These are phyloP conservation scores for Leptodontidium sp. DNA, from an alignment of 2,329 filamentous ascomycete genomes.

Conservation along the genomic window DNA sequence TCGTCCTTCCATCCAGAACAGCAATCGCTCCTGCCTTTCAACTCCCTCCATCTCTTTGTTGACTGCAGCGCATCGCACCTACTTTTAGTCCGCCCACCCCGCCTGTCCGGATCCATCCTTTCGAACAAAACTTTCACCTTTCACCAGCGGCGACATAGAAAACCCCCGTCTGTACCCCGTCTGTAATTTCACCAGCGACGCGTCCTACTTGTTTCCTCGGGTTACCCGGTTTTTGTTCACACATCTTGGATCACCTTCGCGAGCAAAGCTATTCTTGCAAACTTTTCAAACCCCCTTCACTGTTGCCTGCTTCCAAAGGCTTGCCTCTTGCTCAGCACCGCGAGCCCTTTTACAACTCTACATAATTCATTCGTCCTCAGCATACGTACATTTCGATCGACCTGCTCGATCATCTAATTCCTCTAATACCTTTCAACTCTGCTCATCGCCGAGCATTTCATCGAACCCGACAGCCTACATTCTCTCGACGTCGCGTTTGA, in stretches of 20 bases:
- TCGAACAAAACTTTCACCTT: conserved; percentile 25
- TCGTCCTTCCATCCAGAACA: neutral
- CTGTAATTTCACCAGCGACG: conserved; percentile 42
- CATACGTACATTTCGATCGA: conserved; percentile 41
- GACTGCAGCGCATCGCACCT: conserved; percentile 43
- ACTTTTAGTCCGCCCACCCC: conserved; percentile 4
- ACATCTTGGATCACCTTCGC: conserved; percentile 38
- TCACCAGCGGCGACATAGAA: conserved; percentile 23
- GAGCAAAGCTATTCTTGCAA: conserved; percentile 40
- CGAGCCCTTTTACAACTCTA: conserved; percentile 39
- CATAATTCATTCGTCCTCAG: conserved; percentile 41
- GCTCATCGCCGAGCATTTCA: conserved; percentile 31
- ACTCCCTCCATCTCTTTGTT: conserved; percentile 41
- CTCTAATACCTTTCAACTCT: conserved; percentile 41
- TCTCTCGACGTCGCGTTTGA: conserved; percentile 41
- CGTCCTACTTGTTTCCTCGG: conserved; percentile 38
- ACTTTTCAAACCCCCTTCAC: conserved; percentile 35
- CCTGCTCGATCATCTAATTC: conserved; percentile 43
- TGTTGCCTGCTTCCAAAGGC: conserved; percentile 43
- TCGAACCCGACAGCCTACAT: conserved; percentile 38
- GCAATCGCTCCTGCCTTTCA: conserved; percentile 31
- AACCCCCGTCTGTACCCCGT: conserved; percentile 33
- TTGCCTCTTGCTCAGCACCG: conserved; percentile 38
- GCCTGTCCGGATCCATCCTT: conserved; percentile 9
- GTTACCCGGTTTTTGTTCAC: conserved; percentile 37